Evolutionary conservation across 2,329 filamentous ascomycete genomes (phyloP).

Genomic region (Venturia effusa): DNA sequence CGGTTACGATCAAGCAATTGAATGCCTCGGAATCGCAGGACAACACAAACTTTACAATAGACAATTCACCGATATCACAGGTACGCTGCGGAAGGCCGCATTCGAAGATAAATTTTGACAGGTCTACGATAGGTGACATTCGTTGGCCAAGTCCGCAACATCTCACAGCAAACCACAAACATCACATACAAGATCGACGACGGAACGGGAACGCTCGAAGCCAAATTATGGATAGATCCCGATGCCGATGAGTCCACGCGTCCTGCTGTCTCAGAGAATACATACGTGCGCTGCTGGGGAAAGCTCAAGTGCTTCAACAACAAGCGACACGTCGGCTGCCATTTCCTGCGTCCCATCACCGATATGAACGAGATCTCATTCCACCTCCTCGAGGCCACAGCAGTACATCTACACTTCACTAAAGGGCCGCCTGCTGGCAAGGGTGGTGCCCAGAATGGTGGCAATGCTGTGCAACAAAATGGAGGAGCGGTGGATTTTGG

Average conservation of each 20-base stretch:
- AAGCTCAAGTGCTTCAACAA: conserved; percentile 74
- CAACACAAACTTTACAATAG: conserved; percentile 71
- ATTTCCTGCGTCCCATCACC: conserved; percentile 66
- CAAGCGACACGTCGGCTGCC: conserved; percentile 70
- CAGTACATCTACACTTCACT: conserved; percentile 75
- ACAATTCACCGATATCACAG: conserved; percentile 58
- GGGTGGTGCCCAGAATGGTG: conserved; percentile 23
- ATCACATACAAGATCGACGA: conserved; percentile 90
- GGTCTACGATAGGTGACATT: conserved; percentile 54
- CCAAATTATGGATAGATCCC: conserved; percentile 71
- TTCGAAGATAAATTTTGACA: too few relatives aligned
- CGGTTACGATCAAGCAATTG: conserved; percentile 92
- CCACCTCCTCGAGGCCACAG: conserved; percentile 82
- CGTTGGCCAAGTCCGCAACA: conserved; percentile 80
- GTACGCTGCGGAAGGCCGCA: conserved; percentile 25
- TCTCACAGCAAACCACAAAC: conserved; percentile 80
- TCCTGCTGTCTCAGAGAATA: conserved; percentile 54
- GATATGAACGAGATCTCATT: conserved; percentile 91
- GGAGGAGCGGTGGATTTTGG: conserved; percentile 23
- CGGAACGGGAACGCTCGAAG: conserved; percentile 85
- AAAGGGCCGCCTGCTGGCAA: conserved; percentile 47
- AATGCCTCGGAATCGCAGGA: conserved; percentile 70
- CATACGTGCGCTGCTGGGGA: conserved; percentile 79
- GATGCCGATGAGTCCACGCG: conserved; percentile 36
- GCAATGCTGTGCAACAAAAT: conserved; percentile 15